A percentile compares a stretch with the other conserved stretches of the same genome.
These are phyloP conservation scores for Aureobasidium sp. DNA, from an alignment of 2,329 filamentous ascomycete species.

Conservation along the genomic window DNA sequence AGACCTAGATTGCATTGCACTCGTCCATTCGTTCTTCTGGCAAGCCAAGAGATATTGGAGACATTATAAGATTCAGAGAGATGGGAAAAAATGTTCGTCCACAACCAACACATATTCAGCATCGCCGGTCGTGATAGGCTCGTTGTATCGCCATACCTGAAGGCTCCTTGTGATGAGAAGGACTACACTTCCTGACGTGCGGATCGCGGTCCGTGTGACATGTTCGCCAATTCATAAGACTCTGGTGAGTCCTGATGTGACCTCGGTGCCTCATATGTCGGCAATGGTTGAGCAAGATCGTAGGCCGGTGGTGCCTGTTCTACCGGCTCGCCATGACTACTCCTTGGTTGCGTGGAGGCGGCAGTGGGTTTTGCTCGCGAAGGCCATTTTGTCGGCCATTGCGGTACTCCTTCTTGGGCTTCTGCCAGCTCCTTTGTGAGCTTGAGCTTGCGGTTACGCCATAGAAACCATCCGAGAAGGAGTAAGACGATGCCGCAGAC, in stretches of 20 bases:
- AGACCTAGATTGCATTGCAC: too few relatives aligned
- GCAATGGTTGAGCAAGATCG: background rate
- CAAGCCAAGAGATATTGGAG: too few relatives aligned
- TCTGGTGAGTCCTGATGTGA: background rate
- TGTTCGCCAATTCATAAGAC: background rate
- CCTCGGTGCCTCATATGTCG: background rate
- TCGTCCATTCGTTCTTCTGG: too few relatives aligned
- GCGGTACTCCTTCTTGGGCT: background rate
- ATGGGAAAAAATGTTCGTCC: too few relatives aligned
- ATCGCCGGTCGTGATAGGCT: background rate
- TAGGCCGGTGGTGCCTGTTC: background rate
- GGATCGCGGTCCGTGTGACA: background rate
- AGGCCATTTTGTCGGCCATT: background rate
- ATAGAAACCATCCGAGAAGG: background rate
- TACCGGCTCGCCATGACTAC: background rate
- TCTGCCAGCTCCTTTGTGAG: background rate
- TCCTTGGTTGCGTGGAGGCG: background rate
- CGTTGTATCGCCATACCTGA: background rate
- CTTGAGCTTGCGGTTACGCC: background rate
- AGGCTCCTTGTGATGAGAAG: background rate
- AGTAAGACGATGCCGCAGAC: background rate
- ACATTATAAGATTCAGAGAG: too few relatives aligned
- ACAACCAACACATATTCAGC: background rate
- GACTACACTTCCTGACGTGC: background rate
- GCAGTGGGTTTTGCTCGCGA: background rate